A percentile compares a stretch with the other conserved stretches of the same genome.
Conservation (phyloP, 805 yeast genomes). For the Wickerhamomyces xylosicus region DNA sequence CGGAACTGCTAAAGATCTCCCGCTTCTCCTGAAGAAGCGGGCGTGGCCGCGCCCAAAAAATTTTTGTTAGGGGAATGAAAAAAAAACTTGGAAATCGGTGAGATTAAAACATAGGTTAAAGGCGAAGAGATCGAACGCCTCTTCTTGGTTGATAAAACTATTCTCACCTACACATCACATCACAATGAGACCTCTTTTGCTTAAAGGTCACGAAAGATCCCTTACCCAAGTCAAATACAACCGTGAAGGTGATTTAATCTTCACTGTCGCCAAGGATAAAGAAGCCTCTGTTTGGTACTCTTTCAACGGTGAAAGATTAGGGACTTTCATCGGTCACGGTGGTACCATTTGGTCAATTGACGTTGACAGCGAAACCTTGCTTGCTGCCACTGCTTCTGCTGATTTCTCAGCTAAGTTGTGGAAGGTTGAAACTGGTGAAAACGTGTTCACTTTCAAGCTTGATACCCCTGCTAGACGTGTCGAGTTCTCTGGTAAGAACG, state of each 20-base stretch:
- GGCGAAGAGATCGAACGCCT: not conserved
- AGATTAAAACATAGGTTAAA: too few species aligned
- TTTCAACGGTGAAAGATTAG: conserved; percentile 91
- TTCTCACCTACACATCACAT: not conserved
- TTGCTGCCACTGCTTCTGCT: conserved; percentile 82
- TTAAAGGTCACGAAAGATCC: conserved; percentile 96
- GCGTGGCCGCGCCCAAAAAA: conserved; percentile 1
- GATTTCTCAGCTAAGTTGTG: conserved; percentile 81
- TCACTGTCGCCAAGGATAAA: conserved; percentile 87
- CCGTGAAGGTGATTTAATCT: conserved; percentile 87
- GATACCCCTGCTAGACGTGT: conserved; percentile 88
- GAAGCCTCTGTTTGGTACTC: conserved; percentile 91
- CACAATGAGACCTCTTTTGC: conserved; percentile 56
- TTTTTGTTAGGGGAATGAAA: conserved; percentile 1
- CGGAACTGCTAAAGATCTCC: not conserved
- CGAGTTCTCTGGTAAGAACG: conserved; percentile 69
- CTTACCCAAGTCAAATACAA: conserved; percentile 93
- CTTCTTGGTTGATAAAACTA: not conserved
- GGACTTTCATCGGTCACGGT: conserved; percentile 79
- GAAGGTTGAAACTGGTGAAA: conserved; percentile 71
- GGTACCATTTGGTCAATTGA: conserved; percentile 97
- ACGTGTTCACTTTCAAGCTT: conserved; percentile 60
- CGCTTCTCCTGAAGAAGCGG: not conserved
- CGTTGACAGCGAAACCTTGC: conserved; percentile 58
- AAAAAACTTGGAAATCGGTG: not conserved